Conservation (phyloP, 1,284 basidiomycete genomes). For the Neolentinus lepideus region DNA sequence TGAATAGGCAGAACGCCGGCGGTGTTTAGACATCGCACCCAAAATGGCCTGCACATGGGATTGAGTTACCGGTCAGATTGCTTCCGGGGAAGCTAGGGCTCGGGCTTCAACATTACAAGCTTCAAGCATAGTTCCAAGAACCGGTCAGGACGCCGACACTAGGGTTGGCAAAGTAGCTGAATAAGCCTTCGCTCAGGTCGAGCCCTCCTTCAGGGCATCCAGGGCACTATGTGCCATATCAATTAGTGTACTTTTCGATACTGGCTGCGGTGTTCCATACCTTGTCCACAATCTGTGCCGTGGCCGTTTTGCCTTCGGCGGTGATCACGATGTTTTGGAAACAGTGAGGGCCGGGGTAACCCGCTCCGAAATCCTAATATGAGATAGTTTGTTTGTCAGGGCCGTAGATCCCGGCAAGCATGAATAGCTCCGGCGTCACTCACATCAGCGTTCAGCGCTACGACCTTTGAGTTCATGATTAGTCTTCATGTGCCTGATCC, state of each 20-base stretch:
- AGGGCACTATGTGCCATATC: slow-evolving; percentile 44
- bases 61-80: neutral
- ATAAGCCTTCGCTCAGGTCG: slow-evolving; percentile 74
- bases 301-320: slow-evolving; percentile 34
- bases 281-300: slow-evolving; percentile 37
- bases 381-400: slow-evolving; percentile 17
- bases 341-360: slow-evolving; percentile 28
- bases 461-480: slow-evolving; percentile 21
- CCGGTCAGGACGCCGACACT: slow-evolving; percentile 48
- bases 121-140: slow-evolving; percentile 39
- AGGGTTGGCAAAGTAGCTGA: slow-evolving; percentile 46
- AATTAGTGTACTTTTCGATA: neutral
- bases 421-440: slow-evolving; percentile 6
- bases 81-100: neutral
- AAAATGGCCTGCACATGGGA: neutral
- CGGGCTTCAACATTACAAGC: too few relatives aligned
- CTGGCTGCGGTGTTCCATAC: slow-evolving; percentile 12
- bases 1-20: neutral
- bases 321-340: slow-evolving; percentile 41
- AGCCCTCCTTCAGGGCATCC: slow-evolving; percentile 68
- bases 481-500: neutral
- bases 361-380: neutral
- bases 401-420: neutral
- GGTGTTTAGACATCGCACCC: neutral
- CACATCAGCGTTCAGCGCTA: slow-evolving; percentile 28